Percentiles rank a stretch among this genome's conserved stretches.
phyloP scores from a whole-genome alignment of 2,329 filamentous ascomycete species.

The Colletotrichum phormii region DNA sequence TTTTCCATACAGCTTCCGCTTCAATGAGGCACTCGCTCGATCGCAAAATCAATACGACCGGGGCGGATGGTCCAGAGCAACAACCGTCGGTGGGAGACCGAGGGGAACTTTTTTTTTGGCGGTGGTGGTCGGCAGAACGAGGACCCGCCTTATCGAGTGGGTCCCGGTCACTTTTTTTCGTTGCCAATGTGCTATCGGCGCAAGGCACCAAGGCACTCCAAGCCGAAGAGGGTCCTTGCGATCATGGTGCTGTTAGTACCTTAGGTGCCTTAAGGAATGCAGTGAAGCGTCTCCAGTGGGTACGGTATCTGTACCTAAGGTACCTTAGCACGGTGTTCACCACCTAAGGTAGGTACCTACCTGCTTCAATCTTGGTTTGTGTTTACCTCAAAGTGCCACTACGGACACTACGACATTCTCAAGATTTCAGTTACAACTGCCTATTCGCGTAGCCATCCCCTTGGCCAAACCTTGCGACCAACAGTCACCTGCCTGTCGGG shows the following conservation, averaged over 20 bases:
- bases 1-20: conserved; percentile 30
- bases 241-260: background rate
- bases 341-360: too few relatives aligned
- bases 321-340: too few relatives aligned
- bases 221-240: background rate
- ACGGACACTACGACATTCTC: background rate
- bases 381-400: background rate
- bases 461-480: background rate
- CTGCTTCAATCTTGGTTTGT: too few relatives aligned
- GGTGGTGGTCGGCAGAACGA: conserved; percentile 56
- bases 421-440: background rate
- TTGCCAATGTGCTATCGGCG: background rate
- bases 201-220: background rate
- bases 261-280: too few relatives aligned
- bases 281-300: too few relatives aligned
- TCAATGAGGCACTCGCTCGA: conserved; percentile 10
- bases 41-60: conserved; percentile 20
- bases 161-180: background rate
- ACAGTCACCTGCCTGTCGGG: too few relatives aligned
- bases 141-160: background rate
- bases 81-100: conserved; percentile 2
- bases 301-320: too few relatives aligned
- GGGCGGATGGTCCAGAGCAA: conserved; percentile 3
- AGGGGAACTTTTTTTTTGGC: conserved; percentile 56
- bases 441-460: background rate